Base-by-base conservation (phyloP, 78 protist species). In the Dictyostelium purpureum region DNA sequence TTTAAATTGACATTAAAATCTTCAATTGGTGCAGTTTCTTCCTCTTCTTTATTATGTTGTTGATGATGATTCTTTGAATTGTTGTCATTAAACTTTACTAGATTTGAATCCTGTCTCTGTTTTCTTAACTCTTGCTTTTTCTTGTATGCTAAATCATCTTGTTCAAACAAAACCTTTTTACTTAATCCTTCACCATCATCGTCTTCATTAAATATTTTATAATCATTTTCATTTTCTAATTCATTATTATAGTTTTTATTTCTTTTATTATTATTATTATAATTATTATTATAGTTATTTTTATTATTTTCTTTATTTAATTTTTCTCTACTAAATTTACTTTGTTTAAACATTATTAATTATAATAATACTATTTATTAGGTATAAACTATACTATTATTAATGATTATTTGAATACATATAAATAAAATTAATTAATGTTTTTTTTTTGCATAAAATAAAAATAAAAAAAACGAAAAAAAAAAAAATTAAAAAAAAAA, bases 221-320 rank as follows among this genome's bases (percentile, higher is more conserved):
- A 19, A 42, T 57, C 63, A 35, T 28, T 21, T 73, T 47, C 24
- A 73, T 73, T 61, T 16, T 47, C 79, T 31, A 18, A 16, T 37
- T 40, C 63, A 4, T 40, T 37, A 18, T 47, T 26, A 1, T 1
- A 45, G 10, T 26, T 35, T 16, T 73, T 26, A 31, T 2, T 7
- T 37, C 26, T 47, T 18, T 78, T 78, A 24, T 45, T 45, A 21
- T 40, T 77, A 56, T 38, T 77, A 76, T 77, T 77, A 33, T 77
- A 28, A 63, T 33, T 63, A 61, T 45, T 38, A 42, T 37, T 61
- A 45, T 66, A 43, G 45, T 43, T 61, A 18, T 78, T 57, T 31
- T 16, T 24, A 24, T 78, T 78, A 16, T 59, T 59, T 38, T 78
- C 66, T 5, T 45, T 61, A 78, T 24, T 37, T 24, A 43, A 49